Conservation (phyloP, 2,329 filamentous ascomycete species). For the Verruconis gallopava region DNA sequence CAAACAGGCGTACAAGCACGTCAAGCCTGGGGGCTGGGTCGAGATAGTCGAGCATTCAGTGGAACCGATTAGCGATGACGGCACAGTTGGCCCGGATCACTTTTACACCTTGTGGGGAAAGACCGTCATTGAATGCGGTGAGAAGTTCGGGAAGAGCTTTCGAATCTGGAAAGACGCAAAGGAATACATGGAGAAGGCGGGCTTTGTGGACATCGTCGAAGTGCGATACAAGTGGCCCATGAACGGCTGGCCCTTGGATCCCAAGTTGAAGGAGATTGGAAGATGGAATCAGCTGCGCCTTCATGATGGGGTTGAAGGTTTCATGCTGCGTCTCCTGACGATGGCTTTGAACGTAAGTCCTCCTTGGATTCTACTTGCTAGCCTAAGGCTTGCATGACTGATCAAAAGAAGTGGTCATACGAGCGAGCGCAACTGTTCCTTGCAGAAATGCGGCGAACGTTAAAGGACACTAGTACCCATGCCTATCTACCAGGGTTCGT, state of each 20-base stretch:
- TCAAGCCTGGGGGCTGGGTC: slow-evolving; percentile 8
- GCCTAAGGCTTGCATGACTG: too few relatives aligned
- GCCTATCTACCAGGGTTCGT: too few relatives aligned
- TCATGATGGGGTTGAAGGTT: not conserved
- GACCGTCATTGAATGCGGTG: not conserved
- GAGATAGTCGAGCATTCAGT: slow-evolving; percentile 2
- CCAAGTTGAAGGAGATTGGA: not conserved
- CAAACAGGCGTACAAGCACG: slow-evolving; percentile 3
- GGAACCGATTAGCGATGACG: slow-evolving; percentile 8
- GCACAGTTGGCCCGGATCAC: not conserved
- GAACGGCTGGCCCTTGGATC: not conserved
- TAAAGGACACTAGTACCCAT: slow-evolving; percentile 22
- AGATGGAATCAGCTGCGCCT: not conserved
- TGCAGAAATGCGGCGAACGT: slow-evolving; percentile 23
- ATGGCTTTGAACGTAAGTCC: too few relatives aligned
- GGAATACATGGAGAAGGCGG: not conserved
- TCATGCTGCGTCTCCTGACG: not conserved
- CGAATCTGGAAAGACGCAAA: not conserved
- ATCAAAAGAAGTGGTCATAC: slow-evolving; percentile 8
- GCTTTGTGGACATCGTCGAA: not conserved
- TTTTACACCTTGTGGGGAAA: slow-evolving; percentile 1
- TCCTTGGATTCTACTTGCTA: too few relatives aligned
- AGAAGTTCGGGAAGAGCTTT: not conserved
- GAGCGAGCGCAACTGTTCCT: slow-evolving; percentile 24
- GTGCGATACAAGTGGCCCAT: not conserved